Evolutionary conservation across 768 basidiomycete species (phyloP), one percentile per base, ranked within the genome.

Genomic region (Rhodosporidiobolus sp.): DNA sequence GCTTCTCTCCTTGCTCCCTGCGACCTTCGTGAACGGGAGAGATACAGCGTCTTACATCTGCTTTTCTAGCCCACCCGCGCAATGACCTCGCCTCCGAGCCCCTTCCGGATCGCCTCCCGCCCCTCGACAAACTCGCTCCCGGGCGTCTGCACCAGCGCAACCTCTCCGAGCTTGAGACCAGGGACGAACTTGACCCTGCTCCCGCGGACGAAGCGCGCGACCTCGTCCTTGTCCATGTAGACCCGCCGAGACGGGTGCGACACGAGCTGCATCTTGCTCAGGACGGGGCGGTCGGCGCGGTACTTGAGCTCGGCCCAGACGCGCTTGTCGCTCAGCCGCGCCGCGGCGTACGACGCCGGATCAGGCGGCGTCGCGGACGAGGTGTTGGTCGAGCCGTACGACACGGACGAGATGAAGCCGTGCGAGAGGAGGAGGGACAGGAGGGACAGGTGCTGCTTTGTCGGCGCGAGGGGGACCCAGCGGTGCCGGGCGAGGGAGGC

Each of bases 251-350:
- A 90, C 4, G 94, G 93, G 80, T 85, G 88, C 82, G 89, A 90
- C 76, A 98, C 85, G 80, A 95, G 86, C 60, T 86, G 83, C 88
- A 97, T 93, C 75, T 85, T 79, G 63, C 83, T 84, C 72, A 99
- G 84, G 30, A 97, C 92, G 10, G 94, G 91, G 43, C 86, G 84
- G 80, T 96, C 91, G 76, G 92, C 88, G 61, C 95, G 87, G 83
- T 95, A 94, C 83, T 99, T 99, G 75, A 97, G 87, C 62, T 89
- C 87, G 3, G 91, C 91, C 93, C 95, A 96, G 81, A 98, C 90
- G 49, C 93, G 87, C 45, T 86, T 85, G 67, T 92, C 85, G 1
- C 88, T 85, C 43, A 89, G 87, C 72, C 84, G 83, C 19, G 85
- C 88, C 3, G 78, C 73, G 67, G 83, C 77, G 80, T 94, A 97